Percentiles rank a stretch among this genome's conserved stretches.
These are phyloP conservation scores for Elsinoe australis DNA, from an alignment of 2,329 filamentous ascomycete species.

Conservation along the genomic window DNA sequence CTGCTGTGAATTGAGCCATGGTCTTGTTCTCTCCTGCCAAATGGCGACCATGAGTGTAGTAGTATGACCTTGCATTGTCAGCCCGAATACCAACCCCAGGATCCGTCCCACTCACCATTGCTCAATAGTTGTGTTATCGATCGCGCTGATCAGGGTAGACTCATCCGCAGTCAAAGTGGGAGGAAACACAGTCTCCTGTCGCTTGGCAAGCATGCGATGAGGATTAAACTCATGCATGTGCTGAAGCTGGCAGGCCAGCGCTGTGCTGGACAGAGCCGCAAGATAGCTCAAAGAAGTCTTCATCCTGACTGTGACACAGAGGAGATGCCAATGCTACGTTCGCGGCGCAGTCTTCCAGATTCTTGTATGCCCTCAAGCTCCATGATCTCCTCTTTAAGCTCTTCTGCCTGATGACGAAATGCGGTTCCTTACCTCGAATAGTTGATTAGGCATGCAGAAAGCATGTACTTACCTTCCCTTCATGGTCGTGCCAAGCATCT, in stretches of 20 bases:
- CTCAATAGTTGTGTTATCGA: constrained; percentile 9
- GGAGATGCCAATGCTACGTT: neutral
- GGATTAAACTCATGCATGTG: constrained; percentile 11
- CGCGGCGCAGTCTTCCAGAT: no score
- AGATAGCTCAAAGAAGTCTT: neutral
- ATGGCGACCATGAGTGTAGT: constrained; percentile 41
- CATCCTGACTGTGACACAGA: neutral
- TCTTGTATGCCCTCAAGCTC: neutral
- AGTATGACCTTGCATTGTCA: constrained; percentile 22
- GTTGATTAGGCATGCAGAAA: constrained; percentile 3
- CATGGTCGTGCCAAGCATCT: constrained; percentile 10
- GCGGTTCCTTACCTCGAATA: neutral
- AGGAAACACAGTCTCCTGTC: constrained; percentile 10
- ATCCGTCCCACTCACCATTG: neutral
- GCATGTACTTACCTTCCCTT: constrained; percentile 3
- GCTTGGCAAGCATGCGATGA: constrained; percentile 11
- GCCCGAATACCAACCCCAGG: neutral
- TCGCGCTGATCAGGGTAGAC: constrained; percentile 7
- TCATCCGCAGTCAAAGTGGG: constrained; percentile 6
- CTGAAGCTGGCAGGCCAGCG: constrained; percentile 2
- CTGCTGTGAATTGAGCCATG: constrained; percentile 41
- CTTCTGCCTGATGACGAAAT: neutral
- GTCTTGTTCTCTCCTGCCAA: constrained; percentile 41
- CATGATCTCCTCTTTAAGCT: neutral
- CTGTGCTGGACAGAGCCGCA: neutral